These are phyloP conservation scores for apple (Malus domestica) DNA, from an alignment of 306 rosid genomes.

Conservation along the genomic window ASM211411v1 NC_041797.1:34594501-34595000, in stretches of 20 bases:
- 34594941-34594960: not conserved
- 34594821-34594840: not conserved
- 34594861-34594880: not conserved
- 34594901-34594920: too few species aligned
- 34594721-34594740: too few species aligned
- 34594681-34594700: not conserved
- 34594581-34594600: not conserved
- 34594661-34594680: not conserved
- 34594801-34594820: not conserved
- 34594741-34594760: too few species aligned
- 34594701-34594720: not conserved
- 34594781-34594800: not conserved
- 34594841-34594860: not conserved
- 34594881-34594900: not conserved
- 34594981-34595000: not conserved
- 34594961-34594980: not conserved
- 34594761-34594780: not conserved
- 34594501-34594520: too few species aligned
- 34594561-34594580: not conserved
- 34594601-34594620: not conserved
- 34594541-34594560: not conserved
- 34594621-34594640: not conserved
- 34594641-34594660: not conserved
- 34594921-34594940: not conserved
- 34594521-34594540: too few species aligned